phyloP scores from a whole-genome alignment of 768 basidiomycete genomes.

The Agaricus blazei region DNA sequence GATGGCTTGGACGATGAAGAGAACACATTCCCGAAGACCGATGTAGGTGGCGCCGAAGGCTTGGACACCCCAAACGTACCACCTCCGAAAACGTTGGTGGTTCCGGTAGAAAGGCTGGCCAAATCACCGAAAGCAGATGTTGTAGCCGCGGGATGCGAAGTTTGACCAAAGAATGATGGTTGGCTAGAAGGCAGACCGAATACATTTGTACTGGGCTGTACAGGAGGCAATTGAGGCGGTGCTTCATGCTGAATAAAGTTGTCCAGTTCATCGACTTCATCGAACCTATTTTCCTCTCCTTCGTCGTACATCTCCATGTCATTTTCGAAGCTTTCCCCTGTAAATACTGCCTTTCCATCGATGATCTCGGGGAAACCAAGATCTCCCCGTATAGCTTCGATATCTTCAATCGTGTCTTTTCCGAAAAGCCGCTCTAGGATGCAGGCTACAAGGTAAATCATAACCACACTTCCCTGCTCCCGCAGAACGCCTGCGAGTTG shows the following conservation, averaged over 20 bases:
- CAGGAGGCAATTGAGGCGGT: background rate
- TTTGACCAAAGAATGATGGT: background rate
- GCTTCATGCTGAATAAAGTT: background rate
- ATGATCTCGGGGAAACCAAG: constrained; percentile 60
- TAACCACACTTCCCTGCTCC: constrained; percentile 58
- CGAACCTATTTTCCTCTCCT: constrained; percentile 17
- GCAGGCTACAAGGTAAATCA: constrained; percentile 88
- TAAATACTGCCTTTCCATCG: constrained; percentile 47
- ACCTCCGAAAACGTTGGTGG: constrained; percentile 32
- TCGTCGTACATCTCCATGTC: constrained; percentile 21
- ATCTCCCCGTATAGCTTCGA: constrained; percentile 58
- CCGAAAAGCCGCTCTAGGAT: constrained; percentile 85
- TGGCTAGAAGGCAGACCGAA: background rate
- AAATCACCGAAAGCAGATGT: constrained; percentile 17
- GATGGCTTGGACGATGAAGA: constrained; percentile 16
- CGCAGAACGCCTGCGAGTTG: constrained; percentile 58
- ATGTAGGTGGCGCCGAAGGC: constrained; percentile 11
- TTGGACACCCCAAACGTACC: constrained; percentile 29
- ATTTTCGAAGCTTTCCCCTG: constrained; percentile 17
- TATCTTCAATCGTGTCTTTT: constrained; percentile 71
- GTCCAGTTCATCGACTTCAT: constrained; percentile 18
- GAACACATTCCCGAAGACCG: constrained; percentile 19
- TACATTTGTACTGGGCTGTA: background rate
- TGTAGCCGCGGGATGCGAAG: constrained; percentile 8
- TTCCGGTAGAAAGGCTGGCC: constrained; percentile 16